Percentiles rank a stretch among this genome's conserved stretches.
Evolutionary conservation across 2,329 filamentous ascomycete species (phyloP).

Genomic region (Thermochaetoides dissita): DNA sequence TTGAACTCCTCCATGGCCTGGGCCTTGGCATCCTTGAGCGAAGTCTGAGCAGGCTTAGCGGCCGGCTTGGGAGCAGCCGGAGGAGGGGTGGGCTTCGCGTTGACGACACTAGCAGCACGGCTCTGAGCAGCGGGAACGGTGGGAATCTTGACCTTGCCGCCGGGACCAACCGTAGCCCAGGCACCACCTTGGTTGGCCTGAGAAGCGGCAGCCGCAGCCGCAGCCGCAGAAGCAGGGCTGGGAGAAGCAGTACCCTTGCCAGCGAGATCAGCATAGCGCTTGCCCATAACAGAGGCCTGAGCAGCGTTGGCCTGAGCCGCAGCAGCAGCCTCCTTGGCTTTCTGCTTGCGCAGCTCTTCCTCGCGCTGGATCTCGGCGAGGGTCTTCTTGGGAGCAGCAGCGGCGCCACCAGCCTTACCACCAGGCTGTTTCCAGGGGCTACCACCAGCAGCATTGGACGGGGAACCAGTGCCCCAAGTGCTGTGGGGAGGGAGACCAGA

Average conservation of each 20-base stretch:
- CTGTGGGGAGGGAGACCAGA: slow-evolving; percentile 68
- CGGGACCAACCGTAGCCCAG: slow-evolving; percentile 91
- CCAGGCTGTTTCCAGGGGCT: slow-evolving; percentile 57
- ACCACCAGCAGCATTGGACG: slow-evolving; percentile 39
- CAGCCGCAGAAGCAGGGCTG: slow-evolving; percentile 28
- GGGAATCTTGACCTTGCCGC: slow-evolving; percentile 77
- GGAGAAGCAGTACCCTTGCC: slow-evolving; percentile 47
- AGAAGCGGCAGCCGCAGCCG: slow-evolving; percentile 29
- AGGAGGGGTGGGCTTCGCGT: slow-evolving; percentile 27
- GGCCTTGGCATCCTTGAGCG: slow-evolving; percentile 25
- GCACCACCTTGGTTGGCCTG: slow-evolving; percentile 31
- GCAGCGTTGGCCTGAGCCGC: slow-evolving; percentile 29
- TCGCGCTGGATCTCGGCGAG: slow-evolving; percentile 93
- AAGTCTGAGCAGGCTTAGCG: slow-evolving; percentile 33
- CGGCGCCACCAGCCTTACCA: slow-evolving; percentile 26
- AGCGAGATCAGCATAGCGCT: slow-evolving; percentile 90
- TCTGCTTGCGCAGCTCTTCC: slow-evolving; percentile 80
- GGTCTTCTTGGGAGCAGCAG: slow-evolving; percentile 56
- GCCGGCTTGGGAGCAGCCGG: slow-evolving; percentile 32
- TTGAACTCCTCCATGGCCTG: slow-evolving; percentile 77
- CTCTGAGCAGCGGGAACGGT: slow-evolving; percentile 38
- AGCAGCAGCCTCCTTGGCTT: slow-evolving; percentile 38
- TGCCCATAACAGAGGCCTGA: slow-evolving; percentile 43
- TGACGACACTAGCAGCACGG: slow-evolving; percentile 30
- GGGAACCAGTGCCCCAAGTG: slow-evolving; percentile 75